Percentiles rank a stretch among this genome's conserved stretches.
phyloP scores from a whole-genome alignment of 495 filamentous ascomycete genomes.

The Penicillium dipodomyicola region DNA sequence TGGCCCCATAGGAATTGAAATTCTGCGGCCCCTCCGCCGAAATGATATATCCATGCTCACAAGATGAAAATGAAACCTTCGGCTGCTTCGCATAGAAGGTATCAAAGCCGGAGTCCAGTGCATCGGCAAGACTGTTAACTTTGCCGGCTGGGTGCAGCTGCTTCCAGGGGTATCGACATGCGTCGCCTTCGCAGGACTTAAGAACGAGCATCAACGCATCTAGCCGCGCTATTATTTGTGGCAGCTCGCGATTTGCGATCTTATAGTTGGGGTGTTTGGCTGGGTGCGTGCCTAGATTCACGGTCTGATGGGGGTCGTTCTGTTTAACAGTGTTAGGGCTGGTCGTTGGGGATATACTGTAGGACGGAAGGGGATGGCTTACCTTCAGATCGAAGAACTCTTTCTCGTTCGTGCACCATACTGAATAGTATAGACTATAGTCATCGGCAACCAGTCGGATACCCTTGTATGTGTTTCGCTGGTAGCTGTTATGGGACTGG shows the following conservation, averaged over 20 bases:
- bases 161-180: conserved; percentile 54
- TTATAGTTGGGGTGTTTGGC: conserved; percentile 20
- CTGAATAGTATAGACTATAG: conserved; percentile 58
- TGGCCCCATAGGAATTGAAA: conserved; percentile 25
- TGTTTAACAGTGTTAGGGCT: conserved; percentile 13
- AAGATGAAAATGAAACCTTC: conserved; percentile 54
- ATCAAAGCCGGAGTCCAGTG: conserved; percentile 51
- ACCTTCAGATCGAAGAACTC: conserved; percentile 58
- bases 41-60: conserved; percentile 59
- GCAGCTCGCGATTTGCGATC: conserved; percentile 25
- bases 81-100: conserved; percentile 55
- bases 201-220: conserved; percentile 59
- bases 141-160: conserved; percentile 52
- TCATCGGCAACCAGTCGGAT: conserved; percentile 48
- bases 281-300: conserved; percentile 43
- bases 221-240: conserved; percentile 48
- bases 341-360: neutral
- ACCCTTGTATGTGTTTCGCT: conserved; percentile 61
- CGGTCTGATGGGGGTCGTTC: conserved; percentile 56
- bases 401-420: conserved; percentile 59
- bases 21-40: conserved; percentile 58
- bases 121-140: conserved; percentile 34
- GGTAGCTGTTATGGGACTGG: conserved; percentile 20
- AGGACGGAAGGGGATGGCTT: neutral
- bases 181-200: conserved; percentile 55